Percentiles rank a stretch among this genome's conserved stretches.
These are phyloP conservation scores for Aspergillus baeticus DNA, from an alignment of 495 filamentous ascomycete genomes.

Conservation along the genomic window DNA sequence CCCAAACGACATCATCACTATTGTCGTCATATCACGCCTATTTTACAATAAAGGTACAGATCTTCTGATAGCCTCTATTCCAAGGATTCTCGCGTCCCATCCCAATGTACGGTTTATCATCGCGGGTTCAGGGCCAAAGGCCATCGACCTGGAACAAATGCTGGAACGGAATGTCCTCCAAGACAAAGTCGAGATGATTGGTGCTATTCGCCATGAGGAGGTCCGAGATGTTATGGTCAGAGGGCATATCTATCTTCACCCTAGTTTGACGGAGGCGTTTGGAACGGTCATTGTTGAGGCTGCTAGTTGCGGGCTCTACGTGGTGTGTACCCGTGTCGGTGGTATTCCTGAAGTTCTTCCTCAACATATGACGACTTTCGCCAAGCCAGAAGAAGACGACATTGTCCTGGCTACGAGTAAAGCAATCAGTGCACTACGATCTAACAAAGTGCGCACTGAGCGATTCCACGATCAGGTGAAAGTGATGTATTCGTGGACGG, in stretches of 20 bases:
- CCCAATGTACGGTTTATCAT: conserved; percentile 97
- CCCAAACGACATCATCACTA: conserved; percentile 85
- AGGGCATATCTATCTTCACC: conserved; percentile 95
- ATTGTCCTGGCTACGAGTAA: conserved; percentile 77
- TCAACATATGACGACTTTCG: conserved; percentile 90
- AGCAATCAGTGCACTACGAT: conserved; percentile 77
- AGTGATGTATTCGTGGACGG: conserved; percentile 96
- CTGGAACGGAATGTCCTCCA: conserved; percentile 93
- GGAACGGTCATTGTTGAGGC: conserved; percentile 97
- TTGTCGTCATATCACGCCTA: conserved; percentile 93
- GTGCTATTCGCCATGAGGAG: conserved; percentile 90
- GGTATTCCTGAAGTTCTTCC: conserved; percentile 96
- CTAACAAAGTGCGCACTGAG: conserved; percentile 83
- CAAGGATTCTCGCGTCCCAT: conserved; percentile 82
- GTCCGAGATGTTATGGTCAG: conserved; percentile 98
- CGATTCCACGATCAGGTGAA: conserved; percentile 95
- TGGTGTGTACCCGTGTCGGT: conserved; percentile 94
- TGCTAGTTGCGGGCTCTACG: conserved; percentile 89
- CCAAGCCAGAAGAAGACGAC: conserved; percentile 90
- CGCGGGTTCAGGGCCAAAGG: conserved; percentile 90
- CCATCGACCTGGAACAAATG: conserved; percentile 98
- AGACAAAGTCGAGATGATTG: conserved; percentile 88
- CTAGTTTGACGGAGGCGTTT: conserved; percentile 92
- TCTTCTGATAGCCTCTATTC: conserved; percentile 89
- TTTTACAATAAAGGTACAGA: conserved; percentile 99